Conservation (phyloP, 2,329 filamentous ascomycete species). For the Cytospora leucostoma region DNA sequence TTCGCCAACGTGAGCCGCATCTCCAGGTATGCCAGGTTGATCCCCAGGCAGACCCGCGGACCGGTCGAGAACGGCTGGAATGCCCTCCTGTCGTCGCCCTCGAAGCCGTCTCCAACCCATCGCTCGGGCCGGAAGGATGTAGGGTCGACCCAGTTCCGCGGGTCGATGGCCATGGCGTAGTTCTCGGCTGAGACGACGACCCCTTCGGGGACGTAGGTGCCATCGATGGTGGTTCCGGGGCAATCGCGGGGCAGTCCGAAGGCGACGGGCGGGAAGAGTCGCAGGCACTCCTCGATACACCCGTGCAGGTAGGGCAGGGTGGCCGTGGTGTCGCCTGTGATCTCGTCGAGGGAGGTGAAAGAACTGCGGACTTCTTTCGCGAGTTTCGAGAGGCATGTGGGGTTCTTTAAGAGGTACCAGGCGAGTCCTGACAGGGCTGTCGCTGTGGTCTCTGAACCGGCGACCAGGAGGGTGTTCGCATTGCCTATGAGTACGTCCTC, state of each 20-base stretch:
- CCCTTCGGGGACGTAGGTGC: slow-evolving; percentile 24
- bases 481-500: slow-evolving; percentile 14
- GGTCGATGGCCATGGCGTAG: slow-evolving; percentile 14
- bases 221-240: slow-evolving; percentile 25
- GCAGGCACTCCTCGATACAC: slow-evolving; percentile 38
- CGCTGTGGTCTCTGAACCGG: slow-evolving; percentile 29
- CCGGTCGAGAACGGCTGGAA: slow-evolving; percentile 25
- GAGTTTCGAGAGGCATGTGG: slow-evolving; percentile 34
- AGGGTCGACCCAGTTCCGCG: slow-evolving; percentile 34
- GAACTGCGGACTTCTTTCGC: slow-evolving; percentile 42
- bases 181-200: slow-evolving; percentile 14
- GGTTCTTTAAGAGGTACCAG: slow-evolving; percentile 33
- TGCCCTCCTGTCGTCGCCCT: slow-evolving; percentile 20
- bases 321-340: slow-evolving; percentile 36
- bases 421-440: slow-evolving; percentile 22
- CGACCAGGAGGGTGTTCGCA: slow-evolving; percentile 16
- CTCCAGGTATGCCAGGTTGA: slow-evolving; percentile 32
- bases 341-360: slow-evolving; percentile 41
- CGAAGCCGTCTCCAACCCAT: slow-evolving; percentile 42
- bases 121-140: slow-evolving; percentile 50
- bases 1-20: slow-evolving; percentile 30
- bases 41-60: slow-evolving; percentile 19
- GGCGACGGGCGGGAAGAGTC: slow-evolving; percentile 37
- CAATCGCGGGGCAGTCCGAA: slow-evolving; percentile 25
- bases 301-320: slow-evolving; percentile 41